These are phyloP conservation scores for Rhizopogon vulgaris DNA, from an alignment of 768 basidiomycete species.

Conservation along the genomic window DNA sequence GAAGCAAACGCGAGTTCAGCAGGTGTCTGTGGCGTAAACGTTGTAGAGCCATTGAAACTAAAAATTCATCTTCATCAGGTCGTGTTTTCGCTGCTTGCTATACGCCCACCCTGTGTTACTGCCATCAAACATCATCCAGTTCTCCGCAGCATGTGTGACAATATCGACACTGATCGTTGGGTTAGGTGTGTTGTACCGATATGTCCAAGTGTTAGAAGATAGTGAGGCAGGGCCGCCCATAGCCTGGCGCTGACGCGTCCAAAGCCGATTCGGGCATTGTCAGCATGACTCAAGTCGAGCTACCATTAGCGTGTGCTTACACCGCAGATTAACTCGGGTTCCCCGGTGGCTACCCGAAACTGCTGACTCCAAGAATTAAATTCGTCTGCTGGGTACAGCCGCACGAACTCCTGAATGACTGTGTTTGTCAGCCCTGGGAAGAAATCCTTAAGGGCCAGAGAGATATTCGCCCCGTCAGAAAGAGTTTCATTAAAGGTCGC, in stretches of 20 bases:
- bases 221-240: conserved; percentile 37
- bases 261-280: conserved; percentile 1
- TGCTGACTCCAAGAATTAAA: conserved; percentile 38
- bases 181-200: conserved; percentile 54
- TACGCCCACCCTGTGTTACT: conserved; percentile 48
- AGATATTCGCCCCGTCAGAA: conserved; percentile 33
- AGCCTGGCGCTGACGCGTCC: conserved; percentile 32
- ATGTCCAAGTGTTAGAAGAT: conserved; percentile 38
- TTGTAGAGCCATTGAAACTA: conserved; percentile 48
- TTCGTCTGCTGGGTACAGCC: conserved; percentile 36
- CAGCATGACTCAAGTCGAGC: not conserved
- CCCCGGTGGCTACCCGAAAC: conserved; percentile 42
- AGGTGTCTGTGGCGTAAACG: conserved; percentile 40
- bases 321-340: conserved; percentile 45
- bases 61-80: not conserved
- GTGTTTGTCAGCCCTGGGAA: conserved; percentile 39
- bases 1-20: conserved; percentile 45
- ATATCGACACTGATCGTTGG: conserved; percentile 31
- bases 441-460: conserved; percentile 30
- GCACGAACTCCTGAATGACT: conserved; percentile 33
- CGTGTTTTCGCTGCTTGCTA: no score
- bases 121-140: conserved; percentile 66
- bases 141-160: conserved; percentile 51
- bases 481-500: conserved; percentile 58
- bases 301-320: conserved; percentile 27